These are phyloP conservation scores for Fusarium agapanthi DNA, from an alignment of 2,329 filamentous ascomycete species.

Conservation along the genomic window DNA sequence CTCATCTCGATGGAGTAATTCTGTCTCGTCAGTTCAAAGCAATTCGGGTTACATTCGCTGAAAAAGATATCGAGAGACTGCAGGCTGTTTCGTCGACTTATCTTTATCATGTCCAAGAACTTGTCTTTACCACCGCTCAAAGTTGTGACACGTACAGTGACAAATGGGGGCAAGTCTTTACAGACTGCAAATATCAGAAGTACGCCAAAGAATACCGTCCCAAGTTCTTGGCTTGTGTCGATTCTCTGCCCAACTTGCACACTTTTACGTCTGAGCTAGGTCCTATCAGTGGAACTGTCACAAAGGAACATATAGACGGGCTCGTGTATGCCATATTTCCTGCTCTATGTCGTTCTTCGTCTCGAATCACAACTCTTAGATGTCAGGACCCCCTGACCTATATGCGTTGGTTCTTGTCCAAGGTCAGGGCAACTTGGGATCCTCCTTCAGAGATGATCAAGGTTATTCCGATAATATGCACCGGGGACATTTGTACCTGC, in stretches of 20 bases:
- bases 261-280: not conserved
- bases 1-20: not conserved
- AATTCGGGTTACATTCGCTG: not conserved
- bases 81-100: not conserved
- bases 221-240: not conserved
- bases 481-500: not conserved
- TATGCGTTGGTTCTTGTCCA: not conserved
- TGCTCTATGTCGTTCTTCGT: not conserved
- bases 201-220: not conserved
- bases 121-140: not conserved
- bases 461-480: not conserved
- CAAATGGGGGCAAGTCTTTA: not conserved
- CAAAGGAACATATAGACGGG: not conserved
- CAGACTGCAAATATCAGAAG: not conserved
- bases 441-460: not conserved
- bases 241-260: not conserved
- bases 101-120: not conserved
- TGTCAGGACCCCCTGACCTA: not conserved
- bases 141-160: not conserved
- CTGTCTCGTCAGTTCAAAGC: not conserved
- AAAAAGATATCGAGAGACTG: not conserved
- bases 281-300: not conserved
- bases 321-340: not conserved
- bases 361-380: not conserved
- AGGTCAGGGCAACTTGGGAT: not conserved